Evolutionary conservation across 306 rosid species (phyloP), one percentile per base, ranked within the genome.

Genomic region (Glycine soja): DNA sequence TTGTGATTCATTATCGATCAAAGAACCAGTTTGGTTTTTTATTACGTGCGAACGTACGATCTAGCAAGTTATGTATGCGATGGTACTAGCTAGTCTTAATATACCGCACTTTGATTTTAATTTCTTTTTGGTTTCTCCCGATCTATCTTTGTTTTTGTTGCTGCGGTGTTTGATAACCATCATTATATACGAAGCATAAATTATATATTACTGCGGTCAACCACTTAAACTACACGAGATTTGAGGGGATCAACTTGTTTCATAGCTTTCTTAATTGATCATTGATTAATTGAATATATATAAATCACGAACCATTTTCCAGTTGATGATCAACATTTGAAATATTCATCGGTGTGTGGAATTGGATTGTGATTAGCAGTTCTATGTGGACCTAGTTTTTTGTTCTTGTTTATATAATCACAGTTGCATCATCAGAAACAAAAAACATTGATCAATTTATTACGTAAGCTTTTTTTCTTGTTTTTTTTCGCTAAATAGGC

Each of bases 1-100:
- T 45, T 70, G 24, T 19, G 14, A 81, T 72, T 80, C 48, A 8
- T 57, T 38, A 36, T 70, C 70, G 42, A 78, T 43, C 66, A 78
- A 73, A 42, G 19, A 82, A 72, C 46, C 74, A 65, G 32, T 50
- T 72, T 67, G 18, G 8, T 50, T 57, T 66, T n/a, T 15, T 53
- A 0, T 61, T 76, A 30, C 38, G 15, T 66, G 68, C 43, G 11
- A 54, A 18, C 38, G 38, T 34, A 19, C 59, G 61, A 81, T 72
- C 82, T 71, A 62, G 34, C 32, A 66, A 34, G n/a, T 65, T 45
- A 54, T 58, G 66, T 15, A 32, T 68, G 47, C 10, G 69, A 69
- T 79, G 50, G 40, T 46, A 81, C 5, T 10, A 11, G 38, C 76
- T 24, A 48, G 58, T 70, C 63, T 64, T 30, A 6, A 64, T 32